Conservation (phyloP, 176 grass and related monocot genomes). For the Aegilops tauschii region DNA sequence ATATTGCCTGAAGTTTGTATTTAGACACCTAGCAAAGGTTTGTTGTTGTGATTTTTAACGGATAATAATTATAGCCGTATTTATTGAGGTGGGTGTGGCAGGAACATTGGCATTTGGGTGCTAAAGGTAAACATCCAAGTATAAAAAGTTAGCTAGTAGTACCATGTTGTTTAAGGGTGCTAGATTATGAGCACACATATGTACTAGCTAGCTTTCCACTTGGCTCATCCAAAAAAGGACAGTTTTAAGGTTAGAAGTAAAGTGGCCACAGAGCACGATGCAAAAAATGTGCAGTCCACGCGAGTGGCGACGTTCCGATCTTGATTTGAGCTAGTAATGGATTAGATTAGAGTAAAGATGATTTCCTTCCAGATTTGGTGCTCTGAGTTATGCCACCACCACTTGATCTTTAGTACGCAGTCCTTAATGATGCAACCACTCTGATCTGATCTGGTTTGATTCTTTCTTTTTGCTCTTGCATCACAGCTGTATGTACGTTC, state of each 20-base stretch:
- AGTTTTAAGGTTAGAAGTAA: neutral
- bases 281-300: neutral
- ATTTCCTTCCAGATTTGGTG: constrained; percentile 1
- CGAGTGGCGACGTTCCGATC: neutral
- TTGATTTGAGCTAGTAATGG: neutral
- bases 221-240: neutral
- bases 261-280: neutral
- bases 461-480: neutral
- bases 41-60: neutral
- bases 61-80: neutral
- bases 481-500: neutral
- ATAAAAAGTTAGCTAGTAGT: neutral
- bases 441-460: neutral
- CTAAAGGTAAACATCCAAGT: neutral
- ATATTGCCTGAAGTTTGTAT: neutral
- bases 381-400: neutral
- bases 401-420: neutral
- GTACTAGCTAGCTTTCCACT: neutral
- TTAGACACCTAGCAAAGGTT: neutral
- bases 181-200: neutral
- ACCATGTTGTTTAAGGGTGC: neutral
- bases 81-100: neutral
- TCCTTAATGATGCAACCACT: neutral
- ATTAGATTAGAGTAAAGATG: neutral
- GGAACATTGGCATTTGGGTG: neutral